Percentiles rank a stretch among this genome's conserved stretches.
Evolutionary conservation across 148 eudicot genomes (phyloP).

Genomic region (Vaccinium myrtillus): DNA sequence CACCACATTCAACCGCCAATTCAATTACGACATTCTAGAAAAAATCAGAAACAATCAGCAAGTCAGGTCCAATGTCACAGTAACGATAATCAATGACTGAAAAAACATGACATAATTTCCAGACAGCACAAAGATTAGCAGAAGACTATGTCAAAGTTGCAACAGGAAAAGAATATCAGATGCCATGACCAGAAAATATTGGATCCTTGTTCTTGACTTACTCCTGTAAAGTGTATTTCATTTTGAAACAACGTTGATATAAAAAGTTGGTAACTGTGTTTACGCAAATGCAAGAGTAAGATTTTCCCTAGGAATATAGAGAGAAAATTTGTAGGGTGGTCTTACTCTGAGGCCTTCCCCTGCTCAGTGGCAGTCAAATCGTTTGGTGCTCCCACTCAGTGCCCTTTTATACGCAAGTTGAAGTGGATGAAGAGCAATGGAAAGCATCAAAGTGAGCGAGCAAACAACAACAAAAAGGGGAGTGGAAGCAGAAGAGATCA

Average conservation of each 20-base stretch:
- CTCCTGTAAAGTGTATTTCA: not conserved
- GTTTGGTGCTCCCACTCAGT: not conserved
- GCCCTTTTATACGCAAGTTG: not conserved
- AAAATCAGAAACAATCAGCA: slow-evolving; percentile 21
- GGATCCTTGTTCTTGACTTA: not conserved
- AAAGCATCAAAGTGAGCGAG: not conserved
- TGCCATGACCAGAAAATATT: too few species aligned
- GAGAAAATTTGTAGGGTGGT: not conserved
- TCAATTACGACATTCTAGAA: slow-evolving; percentile 72
- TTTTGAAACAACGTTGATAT: not conserved
- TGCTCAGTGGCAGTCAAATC: not conserved
- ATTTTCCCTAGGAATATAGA: not conserved
- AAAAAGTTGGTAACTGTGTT: not conserved
- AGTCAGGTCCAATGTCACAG: slow-evolving; percentile 19
- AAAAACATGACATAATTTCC: not conserved
- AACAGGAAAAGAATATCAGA: not conserved
- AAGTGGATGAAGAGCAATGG: not conserved
- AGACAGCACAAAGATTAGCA: not conserved
- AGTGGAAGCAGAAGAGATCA: not conserved
- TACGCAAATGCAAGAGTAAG: not conserved
- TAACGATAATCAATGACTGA: not conserved
- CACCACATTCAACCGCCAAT: slow-evolving; percentile 45
- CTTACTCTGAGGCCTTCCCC: not conserved
- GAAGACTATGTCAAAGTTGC: not conserved
- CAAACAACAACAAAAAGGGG: not conserved